Evolutionary conservation across 23 red algal genomes (phyloP), one percentile per base, ranked within the genome.

Genomic region (Cyanidioschyzon merolae): DNA sequence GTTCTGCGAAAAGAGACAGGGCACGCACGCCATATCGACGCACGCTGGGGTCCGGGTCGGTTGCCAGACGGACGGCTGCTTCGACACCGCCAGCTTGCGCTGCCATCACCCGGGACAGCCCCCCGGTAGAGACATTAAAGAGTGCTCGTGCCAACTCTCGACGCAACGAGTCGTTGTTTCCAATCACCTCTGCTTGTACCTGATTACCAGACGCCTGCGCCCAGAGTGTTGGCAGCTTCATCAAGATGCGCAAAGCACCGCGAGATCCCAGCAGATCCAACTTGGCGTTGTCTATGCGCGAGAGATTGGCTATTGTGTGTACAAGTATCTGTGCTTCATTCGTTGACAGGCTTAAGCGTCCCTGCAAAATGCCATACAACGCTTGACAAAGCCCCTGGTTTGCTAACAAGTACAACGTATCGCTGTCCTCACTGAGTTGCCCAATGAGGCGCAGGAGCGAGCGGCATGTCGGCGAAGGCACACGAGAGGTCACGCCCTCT

Each of bases 71-170:
- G 37, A 81, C 40, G 0, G 68, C 37, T 3, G 78, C 68, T 40
- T 71, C 37, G 18, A 81, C 36, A 31, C 40, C 78, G 31, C 41
- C 78, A 36, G 78, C 78, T 67, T 81, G 78, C 7, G 68, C 37
- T 16, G 68, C 78, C 78, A 81, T 81, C 0, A 58, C 68, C 39
- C 78, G 39, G 0, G 78, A 25, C 59, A 81, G 58, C 0, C 78
- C 78, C 34, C 36, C 58, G 38, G 39, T 24, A 40, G 58, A 81
- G 18, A 81, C 59, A 30, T 81, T 81, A n/a, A 71, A 81, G 17
- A 81, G 32, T 0, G 78, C 78, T 35, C 78, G 40, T 0, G 78
- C 78, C 41, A 71, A 37, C 68, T 81, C 78, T 40, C 50, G 1
- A 68, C 78, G 78, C 39, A 81, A 31, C 68, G n/a, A 21, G 16